Evolutionary conservation across 805 yeast genomes (phyloP).

Genomic region (Saccharomycopsis synnaedendra): DNA sequence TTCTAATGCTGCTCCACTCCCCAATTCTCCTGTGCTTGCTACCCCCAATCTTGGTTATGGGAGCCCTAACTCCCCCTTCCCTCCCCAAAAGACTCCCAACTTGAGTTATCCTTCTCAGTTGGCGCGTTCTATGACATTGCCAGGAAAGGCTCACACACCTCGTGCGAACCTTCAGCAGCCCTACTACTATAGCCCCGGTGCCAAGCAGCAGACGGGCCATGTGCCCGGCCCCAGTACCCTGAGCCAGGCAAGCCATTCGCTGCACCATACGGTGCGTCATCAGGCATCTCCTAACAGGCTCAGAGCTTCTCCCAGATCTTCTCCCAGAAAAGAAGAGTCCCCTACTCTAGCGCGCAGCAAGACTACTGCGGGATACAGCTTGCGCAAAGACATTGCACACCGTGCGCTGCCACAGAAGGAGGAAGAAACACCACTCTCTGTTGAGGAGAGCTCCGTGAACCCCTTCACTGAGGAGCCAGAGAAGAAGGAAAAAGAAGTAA

Average conservation of each 20-base stretch:
- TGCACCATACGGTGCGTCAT: neutral
- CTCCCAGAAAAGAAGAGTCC: neutral
- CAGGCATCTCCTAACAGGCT: neutral
- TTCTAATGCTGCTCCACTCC: neutral
- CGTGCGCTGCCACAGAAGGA: neutral
- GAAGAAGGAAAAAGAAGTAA: neutral
- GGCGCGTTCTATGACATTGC: too few relatives aligned
- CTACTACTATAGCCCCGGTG: neutral
- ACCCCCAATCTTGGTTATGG: neutral
- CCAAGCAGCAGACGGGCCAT: neutral
- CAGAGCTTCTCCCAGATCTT: neutral
- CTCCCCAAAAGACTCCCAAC: too few relatives aligned
- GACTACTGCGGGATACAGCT: neutral
- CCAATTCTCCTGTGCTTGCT: neutral
- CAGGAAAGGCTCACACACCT: neutral
- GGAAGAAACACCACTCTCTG: neutral
- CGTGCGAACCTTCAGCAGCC: slow-evolving; percentile 1
- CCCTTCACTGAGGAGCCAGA: neutral
- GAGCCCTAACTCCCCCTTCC: too few relatives aligned
- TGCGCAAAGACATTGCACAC: neutral
- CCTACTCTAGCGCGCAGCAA: neutral
- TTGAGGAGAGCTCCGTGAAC: neutral
- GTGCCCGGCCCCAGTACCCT: neutral
- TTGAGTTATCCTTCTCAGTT: too few relatives aligned
- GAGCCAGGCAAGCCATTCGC: neutral